Evolutionary conservation across 1,139 yeast species (phyloP), one percentile per base, ranked within the genome.

Genomic region (Geotrichum europaeum): DNA sequence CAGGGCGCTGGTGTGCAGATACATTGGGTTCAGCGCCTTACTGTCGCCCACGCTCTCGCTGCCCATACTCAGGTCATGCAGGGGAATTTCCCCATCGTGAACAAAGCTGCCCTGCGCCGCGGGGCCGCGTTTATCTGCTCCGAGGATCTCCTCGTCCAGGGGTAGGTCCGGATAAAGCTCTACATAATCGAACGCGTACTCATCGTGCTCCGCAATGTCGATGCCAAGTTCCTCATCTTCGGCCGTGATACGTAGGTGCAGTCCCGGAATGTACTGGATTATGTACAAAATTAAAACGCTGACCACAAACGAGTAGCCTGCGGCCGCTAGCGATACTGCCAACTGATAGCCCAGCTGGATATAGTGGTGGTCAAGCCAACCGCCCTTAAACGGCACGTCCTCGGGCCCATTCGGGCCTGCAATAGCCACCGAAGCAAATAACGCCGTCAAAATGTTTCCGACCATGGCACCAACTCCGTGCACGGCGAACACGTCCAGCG

Each of bases 191-290:
- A 73, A 75, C 61, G 79, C 76, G 62, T 74, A 76, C 67, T 83
- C 86, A n/a, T 84, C 83, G 65, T 81, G 81, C 67, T 82, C 85
- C 59, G 78, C 77, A 45, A 74, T 66, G 67, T 83, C 86, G 1
- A 81, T 70, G 1, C 86, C 86, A 36, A 74, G 65, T n/a, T 79
- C 61, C 67, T 83, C 86, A 2, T 71, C 73, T 12, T 69, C 71
- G 1, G 64, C 61, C 1, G 64, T 78, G 0, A 82, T 76, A 57
- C 85, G 71, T 57, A 83, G 73, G 53, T 79, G 79, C 49, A 78
- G 72, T 0, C 82, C 81, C 0, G 84, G 84, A 28, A 81, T 69
- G 28, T 71, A 66, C 65, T 81, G 81, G 57, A 82, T 76, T 10
- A 79, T 54, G 59, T 75, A 75, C 50, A 82, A 71, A 43, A 81